Conservation (phyloP, 768 basidiomycete genomes). For the Pleurotus pulmonarius region DNA sequence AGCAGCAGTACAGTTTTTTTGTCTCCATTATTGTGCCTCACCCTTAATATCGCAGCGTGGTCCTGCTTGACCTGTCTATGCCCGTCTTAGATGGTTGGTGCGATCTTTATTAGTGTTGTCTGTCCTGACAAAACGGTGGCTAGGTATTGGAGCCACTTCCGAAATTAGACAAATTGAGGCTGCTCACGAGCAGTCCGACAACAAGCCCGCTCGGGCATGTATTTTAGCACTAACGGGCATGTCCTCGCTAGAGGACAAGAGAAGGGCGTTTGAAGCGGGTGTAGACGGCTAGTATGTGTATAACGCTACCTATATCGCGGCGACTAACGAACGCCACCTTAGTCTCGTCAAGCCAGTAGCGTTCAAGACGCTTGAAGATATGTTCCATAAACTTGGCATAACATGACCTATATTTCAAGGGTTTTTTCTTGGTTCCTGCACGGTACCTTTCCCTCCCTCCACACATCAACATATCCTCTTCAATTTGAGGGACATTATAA, state of each 20-base stretch:
- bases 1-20: slow-evolving; percentile 33
- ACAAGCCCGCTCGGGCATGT: slow-evolving; percentile 27
- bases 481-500: too few relatives aligned
- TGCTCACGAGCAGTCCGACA: slow-evolving; percentile 26
- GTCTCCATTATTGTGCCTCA: background rate
- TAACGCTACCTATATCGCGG: background rate
- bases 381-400: slow-evolving; percentile 71
- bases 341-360: slow-evolving; percentile 95
- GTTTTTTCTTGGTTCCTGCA: background rate
- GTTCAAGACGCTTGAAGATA: slow-evolving; percentile 85
- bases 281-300: slow-evolving; percentile 91
- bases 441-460: too few relatives aligned
- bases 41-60: slow-evolving; percentile 48
- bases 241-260: slow-evolving; percentile 91
- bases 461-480: too few relatives aligned
- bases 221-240: slow-evolving; percentile 91
- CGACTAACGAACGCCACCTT: slow-evolving; percentile 8
- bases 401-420: background rate
- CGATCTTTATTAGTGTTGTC: background rate
- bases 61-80: slow-evolving; percentile 90
- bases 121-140: too few relatives aligned
- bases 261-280: slow-evolving; percentile 86
- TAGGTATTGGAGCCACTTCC: slow-evolving; percentile 78
- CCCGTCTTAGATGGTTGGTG: slow-evolving; percentile 80
- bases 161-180: slow-evolving; percentile 78